These are phyloP conservation scores for Pyricularia sp. DNA, from an alignment of 2,329 filamentous ascomycete species.

Conservation along the genomic window DNA sequence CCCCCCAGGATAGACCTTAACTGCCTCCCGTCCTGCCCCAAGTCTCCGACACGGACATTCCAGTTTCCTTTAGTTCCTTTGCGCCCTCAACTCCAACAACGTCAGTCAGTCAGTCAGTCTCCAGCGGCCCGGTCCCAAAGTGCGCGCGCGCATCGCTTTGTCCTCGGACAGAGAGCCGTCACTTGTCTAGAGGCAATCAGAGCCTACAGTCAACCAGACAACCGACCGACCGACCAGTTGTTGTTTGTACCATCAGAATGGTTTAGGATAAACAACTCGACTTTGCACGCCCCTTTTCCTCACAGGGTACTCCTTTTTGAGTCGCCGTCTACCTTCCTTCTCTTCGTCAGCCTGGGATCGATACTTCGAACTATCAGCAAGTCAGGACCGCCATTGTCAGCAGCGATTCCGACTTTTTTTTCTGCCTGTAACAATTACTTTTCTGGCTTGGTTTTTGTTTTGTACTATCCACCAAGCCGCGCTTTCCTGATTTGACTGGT, in stretches of 20 bases:
- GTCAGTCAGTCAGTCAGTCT: neutral
- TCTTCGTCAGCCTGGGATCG: neutral
- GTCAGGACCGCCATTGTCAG: neutral
- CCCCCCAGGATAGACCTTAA: slow-evolving; percentile 1
- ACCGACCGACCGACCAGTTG: neutral
- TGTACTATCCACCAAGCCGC: neutral
- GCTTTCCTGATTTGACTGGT: neutral
- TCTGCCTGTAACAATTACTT: neutral
- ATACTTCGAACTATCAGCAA: neutral
- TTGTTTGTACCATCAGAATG: slow-evolving; percentile 1
- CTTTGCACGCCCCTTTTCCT: neutral
- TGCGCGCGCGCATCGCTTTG: neutral
- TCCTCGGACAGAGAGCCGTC: slow-evolving; percentile 1
- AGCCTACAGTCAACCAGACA: neutral
- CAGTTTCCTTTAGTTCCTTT: neutral
- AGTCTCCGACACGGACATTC: slow-evolving; percentile 1
- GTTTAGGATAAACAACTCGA: slow-evolving; percentile 2
- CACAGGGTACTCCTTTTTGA: neutral
- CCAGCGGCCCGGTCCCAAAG: neutral
- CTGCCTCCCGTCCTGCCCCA: neutral
- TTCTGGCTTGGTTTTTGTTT: neutral
- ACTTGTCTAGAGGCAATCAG: neutral
- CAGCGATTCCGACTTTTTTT: neutral
- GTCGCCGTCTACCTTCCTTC: neutral
- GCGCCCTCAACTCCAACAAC: neutral